phyloP scores from a whole-genome alignment of 2,329 filamentous ascomycete genomes.

The Microsporum audouinii region DNA sequence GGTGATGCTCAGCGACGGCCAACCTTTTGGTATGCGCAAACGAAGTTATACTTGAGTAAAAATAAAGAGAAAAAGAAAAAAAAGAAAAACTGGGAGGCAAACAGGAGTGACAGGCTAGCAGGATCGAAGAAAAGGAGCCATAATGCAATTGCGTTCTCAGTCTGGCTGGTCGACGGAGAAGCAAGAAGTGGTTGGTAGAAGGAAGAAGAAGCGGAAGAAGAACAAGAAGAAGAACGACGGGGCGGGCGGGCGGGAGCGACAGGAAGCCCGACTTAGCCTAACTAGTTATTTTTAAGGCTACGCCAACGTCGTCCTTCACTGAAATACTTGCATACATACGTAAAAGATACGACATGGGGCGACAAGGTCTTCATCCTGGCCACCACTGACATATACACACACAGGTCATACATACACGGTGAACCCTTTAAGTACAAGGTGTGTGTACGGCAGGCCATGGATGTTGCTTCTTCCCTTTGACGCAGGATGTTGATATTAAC shows the following conservation, averaged over 20 bases:
- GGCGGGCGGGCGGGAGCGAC: constrained; percentile 3
- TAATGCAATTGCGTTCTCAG: constrained; percentile 1
- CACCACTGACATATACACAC: background rate
- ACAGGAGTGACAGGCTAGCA: background rate
- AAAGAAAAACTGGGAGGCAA: background rate
- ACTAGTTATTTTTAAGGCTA: background rate
- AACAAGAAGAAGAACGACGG: background rate
- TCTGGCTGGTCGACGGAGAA: background rate
- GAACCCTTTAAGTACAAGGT: background rate
- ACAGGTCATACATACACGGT: background rate
- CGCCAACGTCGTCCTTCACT: background rate
- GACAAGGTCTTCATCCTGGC: background rate
- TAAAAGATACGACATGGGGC: background rate
- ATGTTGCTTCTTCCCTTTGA: background rate
- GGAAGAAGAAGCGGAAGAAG: background rate
- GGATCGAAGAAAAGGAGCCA: background rate
- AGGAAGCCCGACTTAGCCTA: background rate
- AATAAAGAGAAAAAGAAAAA: background rate
- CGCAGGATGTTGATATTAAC: background rate
- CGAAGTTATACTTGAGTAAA: too few species aligned
- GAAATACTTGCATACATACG: background rate
- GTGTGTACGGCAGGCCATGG: background rate
- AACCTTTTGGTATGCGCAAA: background rate
- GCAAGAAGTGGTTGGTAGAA: background rate
- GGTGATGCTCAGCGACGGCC: background rate